Evolutionary conservation across 768 basidiomycete species (phyloP).

Genomic region (Suillus discolor): DNA sequence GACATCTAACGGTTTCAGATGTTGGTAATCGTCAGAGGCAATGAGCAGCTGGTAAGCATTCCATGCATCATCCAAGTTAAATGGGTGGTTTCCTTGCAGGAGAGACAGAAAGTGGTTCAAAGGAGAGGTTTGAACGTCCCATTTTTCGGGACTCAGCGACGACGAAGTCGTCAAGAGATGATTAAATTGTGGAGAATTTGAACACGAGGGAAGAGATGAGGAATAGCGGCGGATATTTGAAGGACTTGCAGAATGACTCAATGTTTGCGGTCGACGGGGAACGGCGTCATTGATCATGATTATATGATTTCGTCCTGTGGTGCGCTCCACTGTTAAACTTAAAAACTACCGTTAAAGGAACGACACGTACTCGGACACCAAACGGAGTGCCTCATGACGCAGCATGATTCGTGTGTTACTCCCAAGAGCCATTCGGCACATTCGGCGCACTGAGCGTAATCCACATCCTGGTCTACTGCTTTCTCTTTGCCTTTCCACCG

Average conservation of each 20-base stretch:
- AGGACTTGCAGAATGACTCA: conserved; percentile 14
- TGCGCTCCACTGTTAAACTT: not conserved
- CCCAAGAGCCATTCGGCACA: conserved; percentile 7
- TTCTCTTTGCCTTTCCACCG: conserved; percentile 57
- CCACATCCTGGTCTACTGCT: conserved; percentile 32
- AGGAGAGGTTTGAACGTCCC: conserved; percentile 1
- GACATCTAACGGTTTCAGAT: conserved; percentile 21
- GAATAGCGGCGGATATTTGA: conserved; percentile 27
- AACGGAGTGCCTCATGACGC: conserved; percentile 46
- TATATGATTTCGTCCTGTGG: conserved; percentile 36
- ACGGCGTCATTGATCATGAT: conserved; percentile 40
- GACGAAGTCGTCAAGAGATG: conserved; percentile 14
- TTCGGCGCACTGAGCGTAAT: conserved; percentile 30
- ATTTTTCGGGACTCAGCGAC: conserved; percentile 9
- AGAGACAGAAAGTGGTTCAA: conserved; percentile 22
- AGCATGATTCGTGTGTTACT: conserved; percentile 44
- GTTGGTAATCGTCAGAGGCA: not conserved
- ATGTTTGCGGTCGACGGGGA: conserved; percentile 25
- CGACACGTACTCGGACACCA: conserved; percentile 51
- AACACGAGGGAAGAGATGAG: conserved; percentile 19
- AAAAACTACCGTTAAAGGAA: conserved; percentile 3
- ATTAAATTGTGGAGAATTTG: conserved; percentile 11
- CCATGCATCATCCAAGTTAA: conserved; percentile 46
- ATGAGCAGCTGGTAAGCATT: conserved; percentile 31
- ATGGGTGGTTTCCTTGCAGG: conserved; percentile 18